A percentile compares a stretch with the other conserved stretches of the same genome.
Evolutionary conservation across 2,329 filamentous ascomycete genomes (phyloP).

Genomic region (Zopfia rhizophila): DNA sequence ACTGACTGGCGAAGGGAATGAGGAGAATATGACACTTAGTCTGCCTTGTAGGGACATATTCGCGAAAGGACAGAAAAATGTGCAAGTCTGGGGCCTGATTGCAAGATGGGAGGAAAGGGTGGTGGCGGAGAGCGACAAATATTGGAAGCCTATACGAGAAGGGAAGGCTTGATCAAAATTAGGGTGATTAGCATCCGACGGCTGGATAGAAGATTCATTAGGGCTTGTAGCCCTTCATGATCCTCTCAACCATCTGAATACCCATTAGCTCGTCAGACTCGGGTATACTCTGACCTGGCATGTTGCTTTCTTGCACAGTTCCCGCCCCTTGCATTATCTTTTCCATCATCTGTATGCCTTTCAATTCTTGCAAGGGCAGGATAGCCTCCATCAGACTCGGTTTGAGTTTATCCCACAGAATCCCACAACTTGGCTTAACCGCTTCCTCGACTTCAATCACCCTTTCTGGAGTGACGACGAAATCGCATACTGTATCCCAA

Average conservation of each 20-base stretch:
- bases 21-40: too few species aligned
- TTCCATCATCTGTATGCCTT: constrained; percentile 49
- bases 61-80: not conserved
- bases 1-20: too few species aligned
- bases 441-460: constrained; percentile 39
- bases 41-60: not conserved
- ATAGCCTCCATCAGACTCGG: constrained; percentile 52
- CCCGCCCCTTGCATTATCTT: constrained; percentile 40
- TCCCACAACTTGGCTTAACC: constrained; percentile 47
- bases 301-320: constrained; percentile 22
- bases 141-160: too few species aligned
- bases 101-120: not conserved
- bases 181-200: too few species aligned
- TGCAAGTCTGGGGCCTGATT: not conserved
- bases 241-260: constrained; percentile 43
- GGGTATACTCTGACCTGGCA: constrained; percentile 9
- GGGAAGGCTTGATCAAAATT: too few species aligned
- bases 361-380: constrained; percentile 47
- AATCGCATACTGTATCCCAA: constrained; percentile 56
- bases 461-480: constrained; percentile 51
- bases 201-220: constrained; percentile 9
- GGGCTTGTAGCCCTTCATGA: constrained; percentile 42
- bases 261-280: constrained; percentile 44
- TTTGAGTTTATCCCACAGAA: constrained; percentile 53
- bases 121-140: too few species aligned